Evolutionary conservation across 257 asterid species (phyloP), one percentile per base, ranked within the genome.

Genomic region (Osmanthus fragrans): DNA sequence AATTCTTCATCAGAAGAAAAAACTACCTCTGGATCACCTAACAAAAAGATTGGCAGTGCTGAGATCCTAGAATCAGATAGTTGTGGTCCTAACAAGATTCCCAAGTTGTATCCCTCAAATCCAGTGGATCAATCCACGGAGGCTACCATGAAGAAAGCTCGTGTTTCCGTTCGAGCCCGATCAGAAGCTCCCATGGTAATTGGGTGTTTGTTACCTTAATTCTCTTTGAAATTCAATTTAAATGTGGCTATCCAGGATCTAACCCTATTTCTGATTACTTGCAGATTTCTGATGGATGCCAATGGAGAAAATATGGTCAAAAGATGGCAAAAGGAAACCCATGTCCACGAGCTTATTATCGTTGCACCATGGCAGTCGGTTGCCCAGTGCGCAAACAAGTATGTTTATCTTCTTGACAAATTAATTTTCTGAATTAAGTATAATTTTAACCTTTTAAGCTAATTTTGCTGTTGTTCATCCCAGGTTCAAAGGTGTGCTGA

Each of bases 271-370:
- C 15, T 72, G 72, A 6, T 70, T 11, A 21, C 63, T 32, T 76
- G 18, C 80, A 95, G 99, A 95, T 95, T 56, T 84, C 89, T 0
- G 99, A 95, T 83, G 99, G 99, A 71, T 95, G 99, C 68, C 99
- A 93, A 83, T 95, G 99, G 99, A 83, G 99, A 65, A 95, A 95
- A 77, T 95, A 95, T 65, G 99, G 99, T 4, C 99, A 95, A 77
- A 95, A 95, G 79, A 91, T 95, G 94, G 97, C 99, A 0, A 95
- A 95, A 73, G 99, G 99, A 9, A 95, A 95, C 70, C 99, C 99
- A 0, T 95, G 97, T 54, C 99, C 99, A 0, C 89, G 99, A 49
- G 98, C 98, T 73, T 95, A 95, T 72, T 93, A 93, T 33, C 88
- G 98, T 0, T 95, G 99, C 76, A 92, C 99, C 7, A 95, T 95